Conservation (phyloP, 306 rosid species). For the Geum urbanum region DNA sequence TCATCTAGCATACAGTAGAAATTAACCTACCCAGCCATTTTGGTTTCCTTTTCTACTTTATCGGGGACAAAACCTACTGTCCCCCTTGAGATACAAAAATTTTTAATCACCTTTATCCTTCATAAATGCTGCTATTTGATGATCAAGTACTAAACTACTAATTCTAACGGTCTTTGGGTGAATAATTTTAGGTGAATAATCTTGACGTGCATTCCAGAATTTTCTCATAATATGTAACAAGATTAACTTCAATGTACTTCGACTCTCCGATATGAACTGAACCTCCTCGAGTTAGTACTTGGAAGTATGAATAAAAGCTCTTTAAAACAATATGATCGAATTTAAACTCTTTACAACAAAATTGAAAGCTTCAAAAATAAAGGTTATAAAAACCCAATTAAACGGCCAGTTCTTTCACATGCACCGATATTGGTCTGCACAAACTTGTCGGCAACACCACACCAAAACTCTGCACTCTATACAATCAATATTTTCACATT, state of each 20-base stretch:
- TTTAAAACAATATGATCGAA: neutral
- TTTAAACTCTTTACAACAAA: constrained; percentile 10
- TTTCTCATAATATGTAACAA: no score
- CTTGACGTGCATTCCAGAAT: no score
- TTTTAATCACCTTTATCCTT: no score
- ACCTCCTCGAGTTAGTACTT: neutral
- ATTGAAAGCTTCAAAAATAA: neutral
- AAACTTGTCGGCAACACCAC: neutral
- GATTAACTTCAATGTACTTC: neutral
- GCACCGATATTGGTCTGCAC: constrained; percentile 8
- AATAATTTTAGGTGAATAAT: no score
- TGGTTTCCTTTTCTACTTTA: neutral
- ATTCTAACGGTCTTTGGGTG: no score
- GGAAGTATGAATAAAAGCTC: no score
- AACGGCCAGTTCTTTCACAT: neutral
- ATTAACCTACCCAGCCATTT: neutral
- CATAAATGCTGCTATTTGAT: neutral
- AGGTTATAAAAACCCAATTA: no score
- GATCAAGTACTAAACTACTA: neutral
- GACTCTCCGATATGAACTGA: neutral
- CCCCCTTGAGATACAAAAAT: no score
- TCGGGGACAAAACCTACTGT: neutral
- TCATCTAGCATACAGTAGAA: neutral
- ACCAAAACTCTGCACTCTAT: neutral
- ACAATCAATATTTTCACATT: neutral